Evolutionary conservation across 441 rosid genomes (phyloP).

Genomic region (Syzygium malaccense): DNA sequence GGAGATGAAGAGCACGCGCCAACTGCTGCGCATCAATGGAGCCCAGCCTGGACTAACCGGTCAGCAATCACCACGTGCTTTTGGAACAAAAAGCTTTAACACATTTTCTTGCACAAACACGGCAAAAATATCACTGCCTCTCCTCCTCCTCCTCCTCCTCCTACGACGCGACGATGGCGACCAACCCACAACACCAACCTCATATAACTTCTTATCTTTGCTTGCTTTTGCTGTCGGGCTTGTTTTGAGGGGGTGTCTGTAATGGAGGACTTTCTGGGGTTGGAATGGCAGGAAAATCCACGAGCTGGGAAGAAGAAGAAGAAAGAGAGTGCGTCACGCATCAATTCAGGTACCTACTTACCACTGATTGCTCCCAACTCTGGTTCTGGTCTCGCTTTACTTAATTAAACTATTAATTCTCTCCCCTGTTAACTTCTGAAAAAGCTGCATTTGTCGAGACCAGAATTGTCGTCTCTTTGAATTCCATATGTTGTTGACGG

Average conservation of each 20-base stretch:
- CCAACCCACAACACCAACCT: background rate
- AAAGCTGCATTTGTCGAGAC: background rate
- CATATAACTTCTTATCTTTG: background rate
- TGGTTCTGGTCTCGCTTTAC: background rate
- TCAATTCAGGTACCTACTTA: background rate
- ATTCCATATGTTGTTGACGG: background rate
- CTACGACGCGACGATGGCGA: background rate
- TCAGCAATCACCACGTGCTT: background rate
- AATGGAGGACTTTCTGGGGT: background rate
- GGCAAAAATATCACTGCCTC: background rate
- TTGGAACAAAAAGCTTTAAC: background rate
- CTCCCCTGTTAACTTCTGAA: background rate
- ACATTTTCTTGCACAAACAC: background rate
- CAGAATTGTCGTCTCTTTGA: background rate
- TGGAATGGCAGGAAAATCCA: background rate
- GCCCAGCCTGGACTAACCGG: background rate
- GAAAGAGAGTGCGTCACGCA: background rate
- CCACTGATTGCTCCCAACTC: background rate
- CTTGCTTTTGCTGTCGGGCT: background rate
- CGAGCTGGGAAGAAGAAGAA: background rate
- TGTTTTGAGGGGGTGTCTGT: background rate
- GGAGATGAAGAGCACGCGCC: background rate
- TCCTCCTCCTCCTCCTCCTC: background rate
- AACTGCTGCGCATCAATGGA: background rate
- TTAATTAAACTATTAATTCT: background rate